Evolutionary conservation across 208 protist genomes (phyloP), one percentile per base, ranked within the genome.

Genomic region (Leishmania aethiopica): DNA sequence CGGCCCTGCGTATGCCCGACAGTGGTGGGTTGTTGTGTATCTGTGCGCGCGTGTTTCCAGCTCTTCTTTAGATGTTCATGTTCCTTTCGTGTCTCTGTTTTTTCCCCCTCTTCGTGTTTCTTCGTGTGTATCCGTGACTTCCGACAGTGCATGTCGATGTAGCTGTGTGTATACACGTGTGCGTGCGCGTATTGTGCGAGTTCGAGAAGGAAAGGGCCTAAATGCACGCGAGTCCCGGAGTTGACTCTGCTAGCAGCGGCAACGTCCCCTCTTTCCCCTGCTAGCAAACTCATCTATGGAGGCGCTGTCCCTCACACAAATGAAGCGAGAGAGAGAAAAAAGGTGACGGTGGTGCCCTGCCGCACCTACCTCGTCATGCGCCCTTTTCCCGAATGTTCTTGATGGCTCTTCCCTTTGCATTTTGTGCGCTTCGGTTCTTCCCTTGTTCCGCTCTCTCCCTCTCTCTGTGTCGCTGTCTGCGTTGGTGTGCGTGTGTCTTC

Each of bases 401-500:
- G 49, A 84, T 77, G 25, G 25, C 42, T 81, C 2, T 62, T 66
- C 75, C 28, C 51, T 22, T 40, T 70, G 67, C 25, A 22, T 70
- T 67, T 76, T 77, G 28, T 64, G 42, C 32, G 22, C 32, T 70
- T 51, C 49, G 57, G 35, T 45, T 77, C 22, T 75, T 75, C 71
- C 53, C 5, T 28, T 62, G 2, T n/a, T 28, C 53, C 35, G 17
- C 51, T 45, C 73, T 37, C 45, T 57, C 2, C 37, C 28, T 59
- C 42, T 75, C 17, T 51, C 28, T 74, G 8, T 11, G 19, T 7
- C 32, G 10, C 32, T 74, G 45, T 37, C 25, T 59, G 47, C 32
- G 47, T 2, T 28, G 55, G 71, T 59, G 47, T 59, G 71, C 13
- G 47, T 75, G 73, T 15, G 40, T 10, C 69, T 73, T 13, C 8